Evolutionary conservation across 257 asterid genomes (phyloP).

Genomic region (Ehretia macrophylla): DNA sequence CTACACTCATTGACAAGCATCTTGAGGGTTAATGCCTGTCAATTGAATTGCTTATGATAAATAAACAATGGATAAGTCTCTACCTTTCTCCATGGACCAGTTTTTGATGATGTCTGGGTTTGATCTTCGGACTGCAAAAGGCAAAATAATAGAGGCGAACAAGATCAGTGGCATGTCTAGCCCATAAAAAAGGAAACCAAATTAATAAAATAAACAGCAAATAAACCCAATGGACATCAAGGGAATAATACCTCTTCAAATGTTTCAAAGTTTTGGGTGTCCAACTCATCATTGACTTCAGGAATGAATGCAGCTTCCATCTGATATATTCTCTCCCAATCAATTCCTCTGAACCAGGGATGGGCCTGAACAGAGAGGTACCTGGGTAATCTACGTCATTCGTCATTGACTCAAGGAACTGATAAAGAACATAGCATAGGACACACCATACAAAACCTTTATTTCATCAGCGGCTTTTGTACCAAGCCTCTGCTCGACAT

Average conservation of each 20-base stretch:
- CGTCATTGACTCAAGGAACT: slow-evolving; percentile 22
- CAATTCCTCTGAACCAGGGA: slow-evolving; percentile 73
- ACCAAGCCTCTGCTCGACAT: slow-evolving; percentile 87
- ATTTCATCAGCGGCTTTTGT: slow-evolving; percentile 82
- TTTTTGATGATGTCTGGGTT: slow-evolving; percentile 55
- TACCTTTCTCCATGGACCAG: slow-evolving; percentile 99
- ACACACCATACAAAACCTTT: slow-evolving; percentile 69
- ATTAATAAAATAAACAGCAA: slow-evolving; percentile 4
- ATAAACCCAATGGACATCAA: not conserved
- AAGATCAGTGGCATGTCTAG: slow-evolving; percentile 13
- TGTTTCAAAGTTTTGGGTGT: slow-evolving; percentile 92
- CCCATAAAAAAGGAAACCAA: slow-evolving; percentile 3
- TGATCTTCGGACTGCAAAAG: slow-evolving; percentile 61
- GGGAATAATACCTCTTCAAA: slow-evolving; percentile 67
- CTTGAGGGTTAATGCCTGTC: no score
- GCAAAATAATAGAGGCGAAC: slow-evolving; percentile 7
- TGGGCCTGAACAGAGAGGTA: slow-evolving; percentile 52
- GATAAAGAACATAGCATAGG: slow-evolving; percentile 33
- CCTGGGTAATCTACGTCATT: slow-evolving; percentile 14
- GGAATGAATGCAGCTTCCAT: slow-evolving; percentile 94
- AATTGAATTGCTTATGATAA: not conserved
- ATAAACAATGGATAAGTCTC: not conserved
- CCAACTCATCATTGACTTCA: slow-evolving; percentile 89
- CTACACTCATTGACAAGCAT: no score
- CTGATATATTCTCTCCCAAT: slow-evolving; percentile 78